phyloP scores from a whole-genome alignment of 1,284 basidiomycete genomes.

The Microbotryum intermedium region DNA sequence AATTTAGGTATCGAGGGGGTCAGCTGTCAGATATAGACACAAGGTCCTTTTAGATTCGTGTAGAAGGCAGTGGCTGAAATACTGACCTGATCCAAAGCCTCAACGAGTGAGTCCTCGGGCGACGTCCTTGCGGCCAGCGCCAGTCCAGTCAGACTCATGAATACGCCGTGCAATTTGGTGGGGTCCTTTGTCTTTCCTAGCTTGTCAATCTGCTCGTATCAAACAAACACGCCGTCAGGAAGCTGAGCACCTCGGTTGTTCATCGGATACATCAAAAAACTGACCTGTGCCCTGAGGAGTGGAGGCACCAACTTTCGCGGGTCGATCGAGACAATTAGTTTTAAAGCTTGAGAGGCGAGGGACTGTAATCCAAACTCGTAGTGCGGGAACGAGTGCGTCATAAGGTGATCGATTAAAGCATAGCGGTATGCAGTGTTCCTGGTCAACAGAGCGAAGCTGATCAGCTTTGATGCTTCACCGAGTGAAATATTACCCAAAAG shows the following conservation, averaged over 20 bases:
- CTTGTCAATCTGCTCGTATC: slow-evolving; percentile 46
- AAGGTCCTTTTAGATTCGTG: too few species aligned
- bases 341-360: slow-evolving; percentile 68
- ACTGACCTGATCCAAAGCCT: too few species aligned
- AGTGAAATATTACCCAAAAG: not conserved
- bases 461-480: too few species aligned
- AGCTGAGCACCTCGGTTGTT: not conserved
- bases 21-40: too few species aligned
- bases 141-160: slow-evolving; percentile 64
- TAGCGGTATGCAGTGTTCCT: slow-evolving; percentile 58
- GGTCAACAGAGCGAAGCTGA: too few species aligned
- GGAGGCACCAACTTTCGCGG: slow-evolving; percentile 44
- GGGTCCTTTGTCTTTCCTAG: slow-evolving; percentile 56
- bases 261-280: not conserved
- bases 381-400: slow-evolving; percentile 68
- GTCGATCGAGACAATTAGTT: slow-evolving; percentile 57
- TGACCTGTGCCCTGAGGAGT: not conserved
- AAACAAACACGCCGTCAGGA: too few species aligned
- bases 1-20: too few species aligned
- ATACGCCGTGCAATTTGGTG: slow-evolving; percentile 69
- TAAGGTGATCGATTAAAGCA: slow-evolving; percentile 63
- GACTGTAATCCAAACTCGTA: slow-evolving; percentile 80
- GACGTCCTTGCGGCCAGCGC: slow-evolving; percentile 42
- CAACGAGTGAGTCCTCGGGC: not conserved
- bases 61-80: too few species aligned